These are phyloP conservation scores for Teratosphaeria zuluensis DNA, from an alignment of 2,329 filamentous ascomycete genomes.

Conservation along the genomic window DNA sequence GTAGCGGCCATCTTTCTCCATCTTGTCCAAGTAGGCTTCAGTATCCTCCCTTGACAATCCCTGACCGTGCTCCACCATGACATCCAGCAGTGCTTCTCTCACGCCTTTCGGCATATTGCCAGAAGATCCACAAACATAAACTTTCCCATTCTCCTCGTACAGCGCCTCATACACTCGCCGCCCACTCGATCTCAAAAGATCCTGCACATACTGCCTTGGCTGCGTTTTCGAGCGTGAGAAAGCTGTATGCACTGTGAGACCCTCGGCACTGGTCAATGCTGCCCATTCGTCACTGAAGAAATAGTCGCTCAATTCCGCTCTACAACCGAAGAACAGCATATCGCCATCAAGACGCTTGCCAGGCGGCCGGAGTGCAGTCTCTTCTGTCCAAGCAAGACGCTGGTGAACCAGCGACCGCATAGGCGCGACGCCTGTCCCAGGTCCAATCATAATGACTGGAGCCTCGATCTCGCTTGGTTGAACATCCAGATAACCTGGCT, in stretches of 20 bases:
- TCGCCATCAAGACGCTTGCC: constrained; percentile 20
- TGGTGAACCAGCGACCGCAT: constrained; percentile 60
- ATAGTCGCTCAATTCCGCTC: constrained; percentile 65
- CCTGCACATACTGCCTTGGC: constrained; percentile 59
- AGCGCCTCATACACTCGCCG: constrained; percentile 44
- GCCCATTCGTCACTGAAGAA: constrained; percentile 75
- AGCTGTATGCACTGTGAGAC: constrained; percentile 50
- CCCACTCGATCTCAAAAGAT: constrained; percentile 46
- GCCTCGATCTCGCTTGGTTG: constrained; percentile 37
- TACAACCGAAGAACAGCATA: constrained; percentile 74
- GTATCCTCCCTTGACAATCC: constrained; percentile 38
- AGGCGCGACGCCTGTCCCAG: constrained; percentile 80
- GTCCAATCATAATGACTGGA: constrained; percentile 68
- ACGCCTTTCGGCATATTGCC: constrained; percentile 65
- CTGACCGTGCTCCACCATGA: constrained; percentile 37
- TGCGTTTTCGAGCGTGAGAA: constrained; percentile 61
- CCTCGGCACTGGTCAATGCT: constrained; percentile 29
- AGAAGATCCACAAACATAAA: constrained; percentile 52
- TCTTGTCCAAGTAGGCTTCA: constrained; percentile 43
- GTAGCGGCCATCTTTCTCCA: constrained; percentile 56
- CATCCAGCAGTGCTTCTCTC: constrained; percentile 54
- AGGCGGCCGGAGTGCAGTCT: constrained; percentile 7
- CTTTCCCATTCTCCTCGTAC: constrained; percentile 41
- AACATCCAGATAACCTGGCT: constrained; percentile 43
- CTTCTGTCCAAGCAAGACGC: background rate